Conservation (phyloP, 371 early-diverging fungal species). For the Saksenaea vasiformis region DNA sequence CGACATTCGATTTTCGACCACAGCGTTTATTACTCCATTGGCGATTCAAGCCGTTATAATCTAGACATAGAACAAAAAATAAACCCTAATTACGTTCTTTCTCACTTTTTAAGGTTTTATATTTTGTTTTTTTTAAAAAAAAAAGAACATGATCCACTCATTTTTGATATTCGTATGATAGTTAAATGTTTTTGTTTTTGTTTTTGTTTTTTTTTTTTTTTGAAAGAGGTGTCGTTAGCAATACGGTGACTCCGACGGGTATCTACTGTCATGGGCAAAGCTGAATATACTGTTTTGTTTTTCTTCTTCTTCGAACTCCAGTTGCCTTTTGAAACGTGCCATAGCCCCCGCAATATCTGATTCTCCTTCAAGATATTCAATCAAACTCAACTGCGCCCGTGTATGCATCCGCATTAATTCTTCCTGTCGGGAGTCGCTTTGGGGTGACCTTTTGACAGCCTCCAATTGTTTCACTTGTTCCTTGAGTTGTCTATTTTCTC, state of each 20-base stretch:
- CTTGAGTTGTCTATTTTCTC: constrained; percentile 26
- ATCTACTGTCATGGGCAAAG: neutral
- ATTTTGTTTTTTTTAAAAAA: too few relatives aligned
- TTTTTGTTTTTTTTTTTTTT: neutral
- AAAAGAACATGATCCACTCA: too few relatives aligned
- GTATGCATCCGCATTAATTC: constrained; percentile 33
- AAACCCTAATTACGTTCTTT: neutral
- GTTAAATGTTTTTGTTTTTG: too few relatives aligned
- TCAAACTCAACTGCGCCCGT: constrained; percentile 37
- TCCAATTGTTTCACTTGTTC: constrained; percentile 41
- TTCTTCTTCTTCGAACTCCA: constrained; percentile 27
- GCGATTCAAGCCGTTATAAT: neutral
- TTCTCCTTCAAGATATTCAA: constrained; percentile 46
- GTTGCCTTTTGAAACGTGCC: constrained; percentile 37
- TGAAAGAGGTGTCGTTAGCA: constrained; percentile 6
- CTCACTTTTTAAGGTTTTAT: neutral
- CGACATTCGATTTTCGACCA: neutral
- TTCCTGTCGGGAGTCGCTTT: constrained; percentile 14
- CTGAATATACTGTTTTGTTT: neutral
- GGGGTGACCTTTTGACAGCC: neutral
- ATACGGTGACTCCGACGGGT: neutral
- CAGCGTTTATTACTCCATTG: neutral
- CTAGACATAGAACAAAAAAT: neutral
- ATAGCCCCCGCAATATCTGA: constrained; percentile 30
- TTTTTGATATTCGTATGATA: too few relatives aligned